These are phyloP conservation scores for Vitis hybrid DNA, from an alignment of 177 flowering plant genomes.

Conservation along the genomic window DNA sequence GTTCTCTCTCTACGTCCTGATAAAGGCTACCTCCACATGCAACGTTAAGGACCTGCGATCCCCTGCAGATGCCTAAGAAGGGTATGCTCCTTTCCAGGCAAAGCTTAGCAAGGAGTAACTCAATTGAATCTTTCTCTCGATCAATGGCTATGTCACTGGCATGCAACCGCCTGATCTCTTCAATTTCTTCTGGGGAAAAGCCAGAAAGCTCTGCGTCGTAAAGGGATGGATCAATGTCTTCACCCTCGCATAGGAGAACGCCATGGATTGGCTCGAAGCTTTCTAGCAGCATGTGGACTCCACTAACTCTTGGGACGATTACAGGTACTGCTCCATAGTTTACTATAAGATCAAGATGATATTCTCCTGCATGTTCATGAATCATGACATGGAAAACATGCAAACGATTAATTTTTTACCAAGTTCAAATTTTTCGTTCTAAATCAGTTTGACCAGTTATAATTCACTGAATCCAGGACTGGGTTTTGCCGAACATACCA, in stretches of 20 bases:
- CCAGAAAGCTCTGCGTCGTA: constrained; percentile 51
- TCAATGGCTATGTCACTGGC: constrained; percentile 85
- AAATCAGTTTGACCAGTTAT: too few relatives aligned
- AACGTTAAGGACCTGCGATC: constrained; percentile 87
- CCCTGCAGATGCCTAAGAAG: constrained; percentile 87
- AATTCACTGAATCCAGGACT: too few relatives aligned
- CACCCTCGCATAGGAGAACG: constrained; percentile 92
- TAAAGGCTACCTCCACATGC: constrained; percentile 92
- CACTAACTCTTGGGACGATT: constrained; percentile 79
- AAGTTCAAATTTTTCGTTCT: too few relatives aligned
- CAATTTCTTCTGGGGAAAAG: constrained; percentile 64
- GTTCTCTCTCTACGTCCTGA: constrained; percentile 74
- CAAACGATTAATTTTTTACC: too few relatives aligned
- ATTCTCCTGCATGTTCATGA: constrained; percentile 54
- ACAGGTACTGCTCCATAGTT: constrained; percentile 86
- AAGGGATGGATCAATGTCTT: constrained; percentile 87
- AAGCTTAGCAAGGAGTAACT: constrained; percentile 77
- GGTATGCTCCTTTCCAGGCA: constrained; percentile 95
- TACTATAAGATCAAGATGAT: constrained; percentile 93
- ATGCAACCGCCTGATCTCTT: constrained; percentile 69
- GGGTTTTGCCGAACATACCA: too few relatives aligned
- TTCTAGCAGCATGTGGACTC: constrained; percentile 69
- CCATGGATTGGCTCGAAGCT: constrained; percentile 98
- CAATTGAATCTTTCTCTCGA: constrained; percentile 82
- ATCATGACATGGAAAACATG: too few relatives aligned